Percentiles rank a stretch among this genome's conserved stretches.
phyloP scores from a whole-genome alignment of 164 flowering plant species.

The Buxus sempervirens region DNA sequence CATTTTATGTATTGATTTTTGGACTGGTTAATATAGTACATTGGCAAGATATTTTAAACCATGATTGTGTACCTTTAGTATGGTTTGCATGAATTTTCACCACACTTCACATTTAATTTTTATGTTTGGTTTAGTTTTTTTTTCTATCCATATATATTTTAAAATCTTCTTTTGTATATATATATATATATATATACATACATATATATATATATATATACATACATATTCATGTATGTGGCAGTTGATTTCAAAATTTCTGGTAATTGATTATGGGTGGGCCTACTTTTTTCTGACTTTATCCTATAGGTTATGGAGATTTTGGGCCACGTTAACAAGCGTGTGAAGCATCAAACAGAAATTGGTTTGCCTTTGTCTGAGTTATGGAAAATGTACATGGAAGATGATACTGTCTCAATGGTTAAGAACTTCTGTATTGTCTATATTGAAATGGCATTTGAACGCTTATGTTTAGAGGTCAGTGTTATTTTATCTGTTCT shows the following conservation, averaged over 20 bases:
- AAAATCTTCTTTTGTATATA: no score
- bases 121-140: no score
- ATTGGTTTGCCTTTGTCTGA: slow-evolving; percentile 77
- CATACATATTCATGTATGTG: no score
- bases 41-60: no score
- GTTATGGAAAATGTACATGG: slow-evolving; percentile 68
- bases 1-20: no score
- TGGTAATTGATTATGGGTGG: neutral
- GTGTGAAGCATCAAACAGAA: slow-evolving; percentile 77
- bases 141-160: no score
- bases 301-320: slow-evolving; percentile 78
- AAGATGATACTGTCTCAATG: slow-evolving; percentile 57
- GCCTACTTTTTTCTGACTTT: slow-evolving; percentile 4
- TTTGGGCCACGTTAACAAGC: slow-evolving; percentile 85
- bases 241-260: neutral
- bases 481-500: slow-evolving; percentile 9
- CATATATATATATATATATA: no score
- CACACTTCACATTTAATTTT: no score
- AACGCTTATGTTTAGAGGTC: slow-evolving; percentile 64
- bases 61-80: no score
- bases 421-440: slow-evolving; percentile 87
- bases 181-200: no score
- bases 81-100: no score
- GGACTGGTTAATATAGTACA: no score
- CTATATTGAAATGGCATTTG: slow-evolving; percentile 96